These are phyloP conservation scores for Pseudogymnoascus sp. DNA, from an alignment of 2,329 filamentous ascomycete genomes.

Conservation along the genomic window DNA sequence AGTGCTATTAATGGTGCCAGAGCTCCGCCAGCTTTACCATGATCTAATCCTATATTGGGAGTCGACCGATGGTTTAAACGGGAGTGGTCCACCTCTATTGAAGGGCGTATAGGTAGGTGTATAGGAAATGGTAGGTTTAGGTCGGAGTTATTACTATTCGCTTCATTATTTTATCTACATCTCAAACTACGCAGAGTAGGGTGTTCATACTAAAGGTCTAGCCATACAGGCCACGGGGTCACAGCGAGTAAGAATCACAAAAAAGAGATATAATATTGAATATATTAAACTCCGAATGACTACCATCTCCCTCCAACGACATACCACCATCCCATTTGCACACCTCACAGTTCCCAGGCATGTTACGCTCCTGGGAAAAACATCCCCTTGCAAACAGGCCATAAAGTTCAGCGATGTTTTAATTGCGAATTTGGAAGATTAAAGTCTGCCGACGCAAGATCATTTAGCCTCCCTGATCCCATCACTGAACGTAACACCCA, in stretches of 20 bases:
- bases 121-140: no score
- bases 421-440: constrained; percentile 10
- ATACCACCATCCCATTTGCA: constrained; percentile 10
- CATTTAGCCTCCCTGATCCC: constrained; percentile 13
- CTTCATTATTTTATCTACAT: not conserved
- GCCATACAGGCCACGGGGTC: not conserved
- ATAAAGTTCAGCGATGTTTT: constrained; percentile 11
- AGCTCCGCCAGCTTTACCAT: no score
- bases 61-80: no score
- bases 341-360: constrained; percentile 6
- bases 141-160: not conserved
- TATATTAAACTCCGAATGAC: constrained; percentile 10
- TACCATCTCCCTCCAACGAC: constrained; percentile 1
- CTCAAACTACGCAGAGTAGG: not conserved
- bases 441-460: constrained; percentile 10
- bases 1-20: no score
- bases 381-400: not conserved
- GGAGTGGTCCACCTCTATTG: no score
- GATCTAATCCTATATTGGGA: no score
- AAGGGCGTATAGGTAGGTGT: no score
- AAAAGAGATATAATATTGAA: constrained; percentile 5
- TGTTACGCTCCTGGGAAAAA: not conserved
- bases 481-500: constrained; percentile 10
- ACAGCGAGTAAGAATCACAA: not conserved
- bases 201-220: not conserved